A percentile compares a stretch with the other conserved stretches of the same genome.
Conservation (phyloP, 1,284 basidiomycete species). For the Bjerkandera adusta region DNA sequence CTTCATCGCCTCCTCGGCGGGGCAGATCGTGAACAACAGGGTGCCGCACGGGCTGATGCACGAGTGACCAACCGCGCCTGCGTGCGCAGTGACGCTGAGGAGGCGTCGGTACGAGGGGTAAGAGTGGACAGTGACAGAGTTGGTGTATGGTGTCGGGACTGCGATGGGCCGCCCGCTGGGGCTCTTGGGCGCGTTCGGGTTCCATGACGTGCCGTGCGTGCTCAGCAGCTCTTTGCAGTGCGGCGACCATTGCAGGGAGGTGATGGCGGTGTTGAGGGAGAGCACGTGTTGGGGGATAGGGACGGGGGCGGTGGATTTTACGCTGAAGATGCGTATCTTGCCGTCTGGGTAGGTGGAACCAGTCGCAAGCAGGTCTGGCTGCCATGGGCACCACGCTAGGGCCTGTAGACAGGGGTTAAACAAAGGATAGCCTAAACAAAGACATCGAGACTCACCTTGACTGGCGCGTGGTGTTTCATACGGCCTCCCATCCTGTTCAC, state of each 20-base stretch:
- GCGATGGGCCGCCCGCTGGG: slow-evolving; percentile 17
- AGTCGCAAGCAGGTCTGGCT: slow-evolving; percentile 63
- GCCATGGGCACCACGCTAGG: slow-evolving; percentile 77
- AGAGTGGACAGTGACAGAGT: slow-evolving; percentile 45
- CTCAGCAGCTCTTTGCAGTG: slow-evolving; percentile 87
- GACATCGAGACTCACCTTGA: slow-evolving; percentile 44
- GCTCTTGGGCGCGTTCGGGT: slow-evolving; percentile 17
- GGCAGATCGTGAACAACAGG: slow-evolving; percentile 37
- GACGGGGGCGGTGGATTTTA: slow-evolving; percentile 36
- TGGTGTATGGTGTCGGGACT: slow-evolving; percentile 40
- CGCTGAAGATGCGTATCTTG: slow-evolving; percentile 61
- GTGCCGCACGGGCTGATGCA: slow-evolving; percentile 36
- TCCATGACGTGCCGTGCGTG: slow-evolving; percentile 54
- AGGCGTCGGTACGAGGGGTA: slow-evolving; percentile 37
- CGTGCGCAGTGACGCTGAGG: slow-evolving; percentile 34
- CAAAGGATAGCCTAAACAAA: not conserved
- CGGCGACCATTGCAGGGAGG: slow-evolving; percentile 74
- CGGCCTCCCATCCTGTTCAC: slow-evolving; percentile 34
- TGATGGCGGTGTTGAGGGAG: slow-evolving; percentile 56
- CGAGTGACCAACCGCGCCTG: slow-evolving; percentile 33
- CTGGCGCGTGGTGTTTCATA: slow-evolving; percentile 52
- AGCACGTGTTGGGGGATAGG: slow-evolving; percentile 51
- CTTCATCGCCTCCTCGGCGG: slow-evolving; percentile 40
- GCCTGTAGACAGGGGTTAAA: slow-evolving; percentile 38
- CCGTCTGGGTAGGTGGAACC: slow-evolving; percentile 68